A percentile compares a stretch with the other conserved stretches of the same genome.
These are phyloP conservation scores for Trichoderma atrobrunneum DNA, from an alignment of 2,329 filamentous ascomycete species.

Conservation along the genomic window DNA sequence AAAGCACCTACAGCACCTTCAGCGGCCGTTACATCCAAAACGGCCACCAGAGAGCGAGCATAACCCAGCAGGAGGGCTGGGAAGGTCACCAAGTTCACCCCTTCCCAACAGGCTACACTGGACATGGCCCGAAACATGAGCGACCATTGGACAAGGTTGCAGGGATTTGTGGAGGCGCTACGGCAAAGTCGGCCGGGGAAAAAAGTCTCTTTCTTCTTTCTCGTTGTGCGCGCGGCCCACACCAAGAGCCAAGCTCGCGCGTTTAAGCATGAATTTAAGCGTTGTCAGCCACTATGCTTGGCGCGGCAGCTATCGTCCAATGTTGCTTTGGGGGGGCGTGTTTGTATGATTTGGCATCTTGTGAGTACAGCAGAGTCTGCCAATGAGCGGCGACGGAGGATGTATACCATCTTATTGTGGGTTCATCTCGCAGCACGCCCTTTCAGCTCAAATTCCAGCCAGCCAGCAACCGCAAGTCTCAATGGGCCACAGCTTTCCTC, in stretches of 20 bases:
- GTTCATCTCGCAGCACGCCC: neutral
- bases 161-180: neutral
- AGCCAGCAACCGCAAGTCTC: neutral
- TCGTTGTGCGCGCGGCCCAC: constrained; percentile 12
- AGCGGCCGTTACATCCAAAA: neutral
- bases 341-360: neutral
- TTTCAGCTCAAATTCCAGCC: neutral
- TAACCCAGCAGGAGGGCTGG: too few relatives aligned
- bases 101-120: neutral
- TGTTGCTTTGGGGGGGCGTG: constrained; percentile 14
- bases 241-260: constrained; percentile 25
- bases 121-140: neutral
- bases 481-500: neutral
- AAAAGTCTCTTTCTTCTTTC: constrained; percentile 1
- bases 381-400: too few relatives aligned
- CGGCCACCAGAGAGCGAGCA: too few relatives aligned
- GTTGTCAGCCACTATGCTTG: constrained; percentile 46
- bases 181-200: constrained; percentile 20
- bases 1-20: too few relatives aligned
- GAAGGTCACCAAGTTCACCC: too few relatives aligned
- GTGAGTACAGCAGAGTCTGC: too few relatives aligned
- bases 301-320: constrained; percentile 29
- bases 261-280: constrained; percentile 53
- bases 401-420: too few relatives aligned
- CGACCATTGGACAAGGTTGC: neutral